Evolutionary conservation across 345 rosid genomes (phyloP).

Genomic region (Sapria himalayana): DNA sequence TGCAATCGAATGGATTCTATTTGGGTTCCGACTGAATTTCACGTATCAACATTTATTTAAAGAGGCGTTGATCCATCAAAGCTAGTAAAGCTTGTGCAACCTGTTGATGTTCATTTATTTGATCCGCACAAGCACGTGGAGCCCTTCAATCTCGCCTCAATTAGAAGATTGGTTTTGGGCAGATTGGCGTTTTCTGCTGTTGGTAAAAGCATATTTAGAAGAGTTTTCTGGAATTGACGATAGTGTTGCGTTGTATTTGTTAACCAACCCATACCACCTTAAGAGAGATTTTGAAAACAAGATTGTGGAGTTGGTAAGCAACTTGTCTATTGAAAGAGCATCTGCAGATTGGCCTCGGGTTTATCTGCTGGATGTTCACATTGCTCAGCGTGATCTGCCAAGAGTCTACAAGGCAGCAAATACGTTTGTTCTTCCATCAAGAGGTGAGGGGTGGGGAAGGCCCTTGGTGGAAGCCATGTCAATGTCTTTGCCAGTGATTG

Average conservation of each 20-base stretch:
- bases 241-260: conserved; percentile 34
- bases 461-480: conserved; percentile 81
- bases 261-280: conserved; percentile 64
- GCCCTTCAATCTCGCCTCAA: conserved; percentile 22
- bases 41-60: conserved; percentile 37
- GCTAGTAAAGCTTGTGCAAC: conserved; percentile 64
- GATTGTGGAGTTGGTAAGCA: conserved; percentile 41
- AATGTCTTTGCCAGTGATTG: conserved; percentile 62
- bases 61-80: conserved; percentile 65
- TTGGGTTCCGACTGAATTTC: conserved; percentile 87
- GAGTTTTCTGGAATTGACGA: conserved; percentile 43
- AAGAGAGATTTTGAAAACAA: conserved; percentile 42
- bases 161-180: conserved; percentile 35
- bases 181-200: too few species aligned
- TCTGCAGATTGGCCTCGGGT: conserved; percentile 29
- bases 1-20: conserved; percentile 60
- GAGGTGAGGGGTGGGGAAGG: conserved; percentile 89
- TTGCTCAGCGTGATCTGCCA: conserved; percentile 58
- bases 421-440: conserved; percentile 62
- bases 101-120: conserved; percentile 52
- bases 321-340: conserved; percentile 19
- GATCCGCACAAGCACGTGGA: conserved; percentile 33
- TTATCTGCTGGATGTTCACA: conserved; percentile 39
- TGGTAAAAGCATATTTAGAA: conserved; percentile 47
- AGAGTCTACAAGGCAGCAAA: conserved; percentile 48